A percentile compares a stretch with the other conserved stretches of the same genome.
These are phyloP conservation scores for Neurospora sublineolata DNA, from an alignment of 495 filamentous ascomycete genomes.

Conservation along the genomic window DNA sequence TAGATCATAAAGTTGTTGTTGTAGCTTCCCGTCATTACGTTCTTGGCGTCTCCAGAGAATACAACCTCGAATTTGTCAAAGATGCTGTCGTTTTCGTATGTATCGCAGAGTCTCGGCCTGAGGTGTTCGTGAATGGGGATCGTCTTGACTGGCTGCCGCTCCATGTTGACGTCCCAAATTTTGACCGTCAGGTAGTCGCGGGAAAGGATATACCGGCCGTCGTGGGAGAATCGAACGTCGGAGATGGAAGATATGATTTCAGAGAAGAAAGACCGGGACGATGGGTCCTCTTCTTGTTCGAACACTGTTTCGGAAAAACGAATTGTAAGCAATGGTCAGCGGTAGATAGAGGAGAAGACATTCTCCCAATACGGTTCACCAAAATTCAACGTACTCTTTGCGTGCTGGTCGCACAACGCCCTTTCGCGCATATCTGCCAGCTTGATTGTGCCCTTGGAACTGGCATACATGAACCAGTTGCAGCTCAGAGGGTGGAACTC, in stretches of 20 bases:
- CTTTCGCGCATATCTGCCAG: slow-evolving; percentile 96
- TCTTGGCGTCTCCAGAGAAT: slow-evolving; percentile 94
- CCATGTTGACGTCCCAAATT: slow-evolving; percentile 99
- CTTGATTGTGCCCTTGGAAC: slow-evolving; percentile 98
- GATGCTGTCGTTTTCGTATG: slow-evolving; percentile 98
- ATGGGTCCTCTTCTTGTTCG: slow-evolving; percentile 98
- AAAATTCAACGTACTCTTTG: slow-evolving; percentile 59
- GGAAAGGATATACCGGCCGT: slow-evolving; percentile 93
- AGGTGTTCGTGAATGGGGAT: slow-evolving; percentile 98
- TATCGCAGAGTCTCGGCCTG: slow-evolving; percentile 87
- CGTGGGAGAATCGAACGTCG: slow-evolving; percentile 91
- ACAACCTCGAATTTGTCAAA: slow-evolving; percentile 99
- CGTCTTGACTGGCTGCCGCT: slow-evolving; percentile 90
- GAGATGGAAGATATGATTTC: slow-evolving; percentile 99
- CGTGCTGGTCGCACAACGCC: slow-evolving; percentile 88
- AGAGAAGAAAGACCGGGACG: slow-evolving; percentile 96
- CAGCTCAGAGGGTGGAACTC: slow-evolving; percentile 96
- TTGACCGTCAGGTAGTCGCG: slow-evolving; percentile 97
- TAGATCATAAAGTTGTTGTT: slow-evolving; percentile 99
- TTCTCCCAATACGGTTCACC: not conserved
- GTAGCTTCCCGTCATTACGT: slow-evolving; percentile 99
- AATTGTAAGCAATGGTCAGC: slow-evolving; percentile 2
- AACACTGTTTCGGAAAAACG: slow-evolving; percentile 52
- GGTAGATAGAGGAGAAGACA: not conserved
- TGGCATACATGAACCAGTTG: slow-evolving; percentile 99